phyloP scores from a whole-genome alignment of 257 asterid genomes.

The Lavandula angustifolia region DNA sequence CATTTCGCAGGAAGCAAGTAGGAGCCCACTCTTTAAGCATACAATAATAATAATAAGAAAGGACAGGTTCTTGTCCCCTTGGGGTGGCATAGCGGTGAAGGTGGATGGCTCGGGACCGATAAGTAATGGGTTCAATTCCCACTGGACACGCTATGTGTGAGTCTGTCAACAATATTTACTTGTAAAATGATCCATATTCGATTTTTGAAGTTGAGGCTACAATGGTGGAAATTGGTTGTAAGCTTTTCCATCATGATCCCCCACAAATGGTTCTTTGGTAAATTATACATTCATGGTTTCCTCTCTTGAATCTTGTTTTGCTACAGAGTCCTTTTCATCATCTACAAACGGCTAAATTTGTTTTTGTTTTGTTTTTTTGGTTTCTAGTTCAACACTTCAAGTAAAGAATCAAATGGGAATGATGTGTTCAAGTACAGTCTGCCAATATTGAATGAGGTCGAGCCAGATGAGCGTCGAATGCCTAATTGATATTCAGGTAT shows the following conservation, averaged over 20 bases:
- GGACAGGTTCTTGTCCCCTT: too few species aligned
- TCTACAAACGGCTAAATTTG: not conserved
- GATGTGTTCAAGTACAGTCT: constrained; percentile 43
- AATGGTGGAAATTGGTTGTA: constrained; percentile 37
- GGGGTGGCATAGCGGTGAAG: too few species aligned
- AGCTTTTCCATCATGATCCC: constrained; percentile 38
- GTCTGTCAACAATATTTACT: too few species aligned
- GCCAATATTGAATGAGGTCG: constrained; percentile 39
- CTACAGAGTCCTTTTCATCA: not conserved
- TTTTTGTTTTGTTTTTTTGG: not conserved
- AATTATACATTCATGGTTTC: not conserved
- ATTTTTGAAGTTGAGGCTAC: constrained; percentile 36
- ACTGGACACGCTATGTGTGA: too few species aligned
- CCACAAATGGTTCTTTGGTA: constrained; percentile 45
- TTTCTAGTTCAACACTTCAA: constrained; percentile 40
- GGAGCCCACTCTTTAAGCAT: too few species aligned
- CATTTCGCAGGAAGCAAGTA: too few species aligned
- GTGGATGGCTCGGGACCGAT: too few species aligned
- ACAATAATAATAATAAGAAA: too few species aligned
- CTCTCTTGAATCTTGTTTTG: not conserved
- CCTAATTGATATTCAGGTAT: constrained; percentile 85
- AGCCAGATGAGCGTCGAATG: constrained; percentile 86
- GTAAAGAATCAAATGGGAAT: constrained; percentile 41
- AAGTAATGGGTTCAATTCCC: too few species aligned
- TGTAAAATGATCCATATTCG: too few species aligned